Conservation (phyloP, 2,329 filamentous ascomycete genomes). For the Colletotrichum tropicale region DNA sequence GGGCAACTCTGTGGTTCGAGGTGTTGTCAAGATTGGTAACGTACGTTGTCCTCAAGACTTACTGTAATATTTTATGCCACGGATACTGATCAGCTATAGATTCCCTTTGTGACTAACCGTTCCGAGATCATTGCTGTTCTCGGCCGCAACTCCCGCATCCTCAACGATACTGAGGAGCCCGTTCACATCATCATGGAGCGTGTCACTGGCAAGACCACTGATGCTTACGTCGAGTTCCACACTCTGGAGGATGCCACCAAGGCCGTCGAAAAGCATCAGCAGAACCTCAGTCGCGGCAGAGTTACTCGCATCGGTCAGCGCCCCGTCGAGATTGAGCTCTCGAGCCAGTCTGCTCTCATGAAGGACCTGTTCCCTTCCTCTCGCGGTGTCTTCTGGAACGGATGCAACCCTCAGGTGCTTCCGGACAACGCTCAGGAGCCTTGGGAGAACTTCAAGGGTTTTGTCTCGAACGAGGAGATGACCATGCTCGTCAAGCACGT, state of each 20-base stretch:
- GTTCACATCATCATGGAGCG: constrained; percentile 70
- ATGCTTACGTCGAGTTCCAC: constrained; percentile 64
- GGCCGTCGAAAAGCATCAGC: constrained; percentile 53
- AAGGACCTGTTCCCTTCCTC: constrained; percentile 65
- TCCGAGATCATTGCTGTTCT: constrained; percentile 63
- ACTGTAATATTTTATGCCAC: too few relatives aligned
- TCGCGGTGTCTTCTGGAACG: constrained; percentile 60
- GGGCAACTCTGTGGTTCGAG: constrained; percentile 26
- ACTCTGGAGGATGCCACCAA: constrained; percentile 56
- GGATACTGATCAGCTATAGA: constrained; percentile 40
- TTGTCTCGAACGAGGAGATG: constrained; percentile 67
- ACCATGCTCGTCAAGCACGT: constrained; percentile 68
- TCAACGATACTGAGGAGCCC: constrained; percentile 59
- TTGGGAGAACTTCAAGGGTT: constrained; percentile 62
- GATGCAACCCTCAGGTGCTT: constrained; percentile 44
- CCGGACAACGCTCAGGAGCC: constrained; percentile 39
- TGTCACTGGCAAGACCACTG: constrained; percentile 65
- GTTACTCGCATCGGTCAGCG: constrained; percentile 60
- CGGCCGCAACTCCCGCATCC: constrained; percentile 59
- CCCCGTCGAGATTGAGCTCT: constrained; percentile 60
- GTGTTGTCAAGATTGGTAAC: constrained; percentile 56
- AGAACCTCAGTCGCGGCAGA: constrained; percentile 41
- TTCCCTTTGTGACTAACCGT: constrained; percentile 58
- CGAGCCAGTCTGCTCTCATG: constrained; percentile 63
- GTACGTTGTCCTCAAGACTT: constrained; percentile 37